These are phyloP conservation scores for Dioscorea zingiberensis DNA, from an alignment of 106 monocot genomes.

Conservation along the genomic window DNA sequence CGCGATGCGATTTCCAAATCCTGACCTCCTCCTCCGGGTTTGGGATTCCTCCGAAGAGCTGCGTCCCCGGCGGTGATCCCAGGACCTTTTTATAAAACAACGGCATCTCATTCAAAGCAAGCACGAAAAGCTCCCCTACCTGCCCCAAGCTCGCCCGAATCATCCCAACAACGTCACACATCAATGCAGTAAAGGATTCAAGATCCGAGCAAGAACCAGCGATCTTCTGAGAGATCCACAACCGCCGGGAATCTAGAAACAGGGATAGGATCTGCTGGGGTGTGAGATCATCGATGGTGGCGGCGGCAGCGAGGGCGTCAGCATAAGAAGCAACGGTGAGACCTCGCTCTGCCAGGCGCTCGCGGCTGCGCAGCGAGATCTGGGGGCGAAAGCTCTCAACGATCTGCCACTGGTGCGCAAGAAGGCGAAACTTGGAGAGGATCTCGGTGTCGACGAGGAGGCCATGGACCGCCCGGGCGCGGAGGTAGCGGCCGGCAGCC, in stretches of 20 bases:
- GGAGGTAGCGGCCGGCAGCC: slow-evolving; percentile 75
- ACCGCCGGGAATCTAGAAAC: slow-evolving; percentile 73
- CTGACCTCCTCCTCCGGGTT: slow-evolving; percentile 90
- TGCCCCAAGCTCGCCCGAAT: slow-evolving; percentile 67
- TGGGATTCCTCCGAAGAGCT: slow-evolving; percentile 91
- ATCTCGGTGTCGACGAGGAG: slow-evolving; percentile 24
- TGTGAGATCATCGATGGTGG: slow-evolving; percentile 67
- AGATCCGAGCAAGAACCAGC: slow-evolving; percentile 11
- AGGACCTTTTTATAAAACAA: slow-evolving; percentile 81
- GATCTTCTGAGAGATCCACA: slow-evolving; percentile 75
- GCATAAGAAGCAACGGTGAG: slow-evolving; percentile 58
- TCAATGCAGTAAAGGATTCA: slow-evolving; percentile 25
- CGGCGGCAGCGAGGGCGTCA: slow-evolving; percentile 74
- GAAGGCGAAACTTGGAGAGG: slow-evolving; percentile 55
- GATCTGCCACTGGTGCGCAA: slow-evolving; percentile 91
- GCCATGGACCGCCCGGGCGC: slow-evolving; percentile 68
- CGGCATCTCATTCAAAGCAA: slow-evolving; percentile 75
- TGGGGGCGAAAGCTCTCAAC: slow-evolving; percentile 81
- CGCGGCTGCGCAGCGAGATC: slow-evolving; percentile 82
- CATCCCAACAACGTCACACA: slow-evolving; percentile 52
- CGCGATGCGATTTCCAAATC: slow-evolving; percentile 69
- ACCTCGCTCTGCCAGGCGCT: slow-evolving; percentile 53
- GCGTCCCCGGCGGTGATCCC: slow-evolving; percentile 71
- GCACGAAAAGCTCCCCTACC: slow-evolving; percentile 63
- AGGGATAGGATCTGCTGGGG: slow-evolving; percentile 51